Conservation (phyloP, 306 rosid species). For the Bauhinia variegata region DNA sequence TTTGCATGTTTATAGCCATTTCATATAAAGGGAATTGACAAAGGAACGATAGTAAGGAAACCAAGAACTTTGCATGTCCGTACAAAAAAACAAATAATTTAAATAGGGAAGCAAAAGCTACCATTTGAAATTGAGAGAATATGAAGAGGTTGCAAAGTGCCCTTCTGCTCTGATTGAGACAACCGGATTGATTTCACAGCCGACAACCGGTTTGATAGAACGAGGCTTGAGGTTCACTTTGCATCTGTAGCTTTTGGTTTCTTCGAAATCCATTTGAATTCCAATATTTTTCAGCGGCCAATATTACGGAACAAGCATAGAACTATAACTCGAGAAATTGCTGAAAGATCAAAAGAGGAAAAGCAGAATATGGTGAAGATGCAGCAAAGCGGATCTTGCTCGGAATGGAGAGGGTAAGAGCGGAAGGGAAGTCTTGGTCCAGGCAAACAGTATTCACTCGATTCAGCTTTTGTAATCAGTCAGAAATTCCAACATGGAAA, state of each 20-base stretch:
- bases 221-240: not conserved
- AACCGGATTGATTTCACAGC: conserved; percentile 1
- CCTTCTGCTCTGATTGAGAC: not conserved
- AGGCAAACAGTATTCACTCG: no score
- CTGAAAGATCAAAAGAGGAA: no score
- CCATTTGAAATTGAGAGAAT: conserved; percentile 29
- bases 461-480: no score
- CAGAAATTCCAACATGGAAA: no score
- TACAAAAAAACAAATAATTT: not conserved
- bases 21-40: not conserved
- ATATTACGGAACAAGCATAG: no score
- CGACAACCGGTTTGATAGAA: conserved; percentile 28
- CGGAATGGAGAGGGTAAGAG: no score
- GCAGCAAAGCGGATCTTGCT: no score
- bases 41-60: no score
- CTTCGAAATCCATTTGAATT: conserved; percentile 15
- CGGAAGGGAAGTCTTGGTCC: no score
- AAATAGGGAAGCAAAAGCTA: not conserved
- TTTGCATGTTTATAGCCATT: not conserved
- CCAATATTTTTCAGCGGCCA: not conserved
- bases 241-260: not conserved
- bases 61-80: no score
- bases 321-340: no score
- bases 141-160: not conserved
- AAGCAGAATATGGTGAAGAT: no score